Conservation (phyloP, 148 eudicot species). For the Cornus florida region DNA sequence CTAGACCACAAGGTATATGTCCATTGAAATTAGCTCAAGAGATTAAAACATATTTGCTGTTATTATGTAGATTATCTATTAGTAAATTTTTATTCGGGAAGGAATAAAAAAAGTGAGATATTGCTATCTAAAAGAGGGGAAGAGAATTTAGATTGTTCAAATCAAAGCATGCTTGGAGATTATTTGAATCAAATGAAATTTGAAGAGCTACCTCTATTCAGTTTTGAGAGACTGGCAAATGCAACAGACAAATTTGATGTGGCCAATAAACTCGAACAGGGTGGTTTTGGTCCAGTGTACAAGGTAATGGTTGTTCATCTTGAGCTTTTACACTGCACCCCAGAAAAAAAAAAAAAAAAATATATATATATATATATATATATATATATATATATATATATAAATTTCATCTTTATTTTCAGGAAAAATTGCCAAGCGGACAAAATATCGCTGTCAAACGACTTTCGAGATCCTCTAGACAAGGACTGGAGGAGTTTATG, state of each 20-base stretch:
- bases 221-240: constrained; percentile 14
- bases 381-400: no score
- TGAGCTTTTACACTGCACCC: neutral
- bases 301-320: constrained; percentile 16
- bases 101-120: neutral
- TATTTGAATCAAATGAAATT: neutral
- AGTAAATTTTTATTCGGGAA: neutral
- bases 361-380: no score
- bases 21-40: no score
- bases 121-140: neutral
- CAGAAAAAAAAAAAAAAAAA: no score
- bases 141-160: neutral
- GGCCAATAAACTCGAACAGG: constrained; percentile 29
- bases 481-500: no score
- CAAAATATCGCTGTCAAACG: no score
- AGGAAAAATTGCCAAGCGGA: no score
- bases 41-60: neutral
- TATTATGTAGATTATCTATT: neutral
- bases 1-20: no score
- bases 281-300: constrained; percentile 42
- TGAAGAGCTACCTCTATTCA: constrained; percentile 25
- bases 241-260: constrained; percentile 28
- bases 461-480: no score
- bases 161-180: neutral
- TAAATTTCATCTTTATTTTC: no score